A percentile compares a stretch with the other conserved stretches of the same genome.
phyloP scores from a whole-genome alignment of 2,329 filamentous ascomycete genomes.

The Aspergillus chevalieri region DNA sequence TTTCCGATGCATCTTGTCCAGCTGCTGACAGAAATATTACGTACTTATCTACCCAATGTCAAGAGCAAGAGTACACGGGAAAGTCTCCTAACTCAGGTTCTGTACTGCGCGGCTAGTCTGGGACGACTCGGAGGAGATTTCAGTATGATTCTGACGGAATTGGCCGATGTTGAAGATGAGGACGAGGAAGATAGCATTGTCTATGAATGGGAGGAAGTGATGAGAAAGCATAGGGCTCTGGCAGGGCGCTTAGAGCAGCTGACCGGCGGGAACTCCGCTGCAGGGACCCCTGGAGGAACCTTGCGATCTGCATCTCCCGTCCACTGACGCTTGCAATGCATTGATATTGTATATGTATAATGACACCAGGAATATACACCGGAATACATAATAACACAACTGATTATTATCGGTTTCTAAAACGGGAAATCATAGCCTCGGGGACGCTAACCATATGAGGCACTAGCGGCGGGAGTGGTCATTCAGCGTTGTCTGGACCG shows the following conservation, averaged over 20 bases:
- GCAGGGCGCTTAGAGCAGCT: conserved; percentile 58
- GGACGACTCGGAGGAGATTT: conserved; percentile 90
- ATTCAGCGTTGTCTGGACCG: conserved; percentile 13
- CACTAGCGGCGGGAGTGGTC: conserved; percentile 10
- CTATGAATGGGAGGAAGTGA: conserved; percentile 75
- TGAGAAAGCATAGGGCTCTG: conserved; percentile 78
- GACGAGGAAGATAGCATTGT: conserved; percentile 42
- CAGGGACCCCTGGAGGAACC: conserved; percentile 11
- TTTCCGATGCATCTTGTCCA: conserved; percentile 80
- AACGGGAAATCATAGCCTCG: conserved; percentile 4
- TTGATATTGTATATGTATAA: background rate
- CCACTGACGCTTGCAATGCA: conserved; percentile 1
- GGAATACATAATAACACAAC: too few relatives aligned
- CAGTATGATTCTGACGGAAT: conserved; percentile 70
- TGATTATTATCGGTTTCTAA: conserved; percentile 1
- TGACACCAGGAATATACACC: background rate
- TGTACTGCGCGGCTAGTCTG: conserved; percentile 88
- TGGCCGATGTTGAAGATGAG: conserved; percentile 34
- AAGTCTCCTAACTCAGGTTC: conserved; percentile 81
- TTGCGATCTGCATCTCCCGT: conserved; percentile 13
- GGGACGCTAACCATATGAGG: conserved; percentile 9
- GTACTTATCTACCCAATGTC: conserved; percentile 72
- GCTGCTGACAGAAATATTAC: conserved; percentile 70
- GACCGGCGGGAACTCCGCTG: conserved; percentile 19
- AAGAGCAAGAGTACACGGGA: conserved; percentile 74